phyloP scores from a whole-genome alignment of 2,329 filamentous ascomycete species.

The Ophioceras dolichostomum region DNA sequence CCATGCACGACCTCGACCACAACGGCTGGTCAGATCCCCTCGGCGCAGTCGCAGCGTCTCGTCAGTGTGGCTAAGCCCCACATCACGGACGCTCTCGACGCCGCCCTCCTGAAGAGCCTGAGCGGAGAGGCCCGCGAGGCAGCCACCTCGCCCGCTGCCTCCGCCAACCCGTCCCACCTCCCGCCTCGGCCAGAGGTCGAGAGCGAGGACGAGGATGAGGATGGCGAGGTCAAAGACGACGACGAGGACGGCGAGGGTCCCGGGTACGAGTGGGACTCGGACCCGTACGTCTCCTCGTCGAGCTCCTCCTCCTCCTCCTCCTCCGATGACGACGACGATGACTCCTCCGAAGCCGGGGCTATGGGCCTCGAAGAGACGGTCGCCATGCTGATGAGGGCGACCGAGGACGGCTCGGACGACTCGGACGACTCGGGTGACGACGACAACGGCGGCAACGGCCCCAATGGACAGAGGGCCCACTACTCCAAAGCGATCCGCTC shows the following conservation, averaged over 20 bases:
- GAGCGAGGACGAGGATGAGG: not conserved
- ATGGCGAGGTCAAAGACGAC: too few species aligned
- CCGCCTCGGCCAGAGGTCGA: not conserved
- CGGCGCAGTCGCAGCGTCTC: too few species aligned
- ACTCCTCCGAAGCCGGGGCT: constrained; percentile 52
- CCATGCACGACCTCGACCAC: too few species aligned
- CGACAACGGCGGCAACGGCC: constrained; percentile 14
- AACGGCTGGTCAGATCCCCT: too few species aligned
- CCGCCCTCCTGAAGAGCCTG: too few species aligned
- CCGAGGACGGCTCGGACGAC: constrained; percentile 47
- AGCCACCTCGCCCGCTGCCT: not conserved
- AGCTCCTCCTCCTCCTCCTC: constrained; percentile 46
- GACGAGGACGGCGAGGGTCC: constrained; percentile 4
- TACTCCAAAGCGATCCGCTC: too few species aligned
- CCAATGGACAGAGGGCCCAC: too few species aligned
- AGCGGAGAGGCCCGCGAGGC: too few species aligned
- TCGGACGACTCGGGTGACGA: constrained; percentile 17
- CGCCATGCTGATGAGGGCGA: constrained; percentile 75
- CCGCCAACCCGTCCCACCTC: not conserved
- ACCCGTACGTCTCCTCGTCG: constrained; percentile 58
- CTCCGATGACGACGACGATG: constrained; percentile 42
- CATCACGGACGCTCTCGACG: too few species aligned
- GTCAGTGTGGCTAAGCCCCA: too few species aligned
- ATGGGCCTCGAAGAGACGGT: constrained; percentile 74
- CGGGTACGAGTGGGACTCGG: constrained; percentile 79